Conservation (phyloP, 345 rosid species). For the Acer campestre region DNA sequence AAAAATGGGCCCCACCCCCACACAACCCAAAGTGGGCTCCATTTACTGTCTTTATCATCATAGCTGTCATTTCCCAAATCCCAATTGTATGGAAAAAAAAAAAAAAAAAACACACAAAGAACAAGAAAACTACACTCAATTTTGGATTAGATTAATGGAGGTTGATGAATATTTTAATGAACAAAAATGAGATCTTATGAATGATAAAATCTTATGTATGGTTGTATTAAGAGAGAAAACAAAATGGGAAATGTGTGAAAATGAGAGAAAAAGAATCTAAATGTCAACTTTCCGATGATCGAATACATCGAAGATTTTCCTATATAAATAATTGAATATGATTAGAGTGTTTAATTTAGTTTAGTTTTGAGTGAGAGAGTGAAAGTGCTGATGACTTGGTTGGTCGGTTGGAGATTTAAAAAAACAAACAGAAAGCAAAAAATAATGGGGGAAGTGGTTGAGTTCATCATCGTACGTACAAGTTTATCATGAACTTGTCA, state of each 20-base stretch:
- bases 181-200: not conserved
- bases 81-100: not conserved
- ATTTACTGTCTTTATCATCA: too few species aligned
- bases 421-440: not conserved
- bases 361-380: not conserved
- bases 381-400: not conserved
- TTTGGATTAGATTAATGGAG: not conserved
- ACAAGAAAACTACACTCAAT: too few species aligned
- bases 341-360: not conserved
- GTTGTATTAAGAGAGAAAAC: too few species aligned
- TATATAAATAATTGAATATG: too few species aligned
- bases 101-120: too few species aligned
- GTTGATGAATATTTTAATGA: not conserved
- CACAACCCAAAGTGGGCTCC: not conserved
- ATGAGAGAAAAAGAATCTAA: too few species aligned
- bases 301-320: too few species aligned
- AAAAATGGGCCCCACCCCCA: not conserved
- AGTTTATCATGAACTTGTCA: not conserved
- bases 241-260: too few species aligned
- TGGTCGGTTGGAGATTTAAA: not conserved
- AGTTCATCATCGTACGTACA: not conserved
- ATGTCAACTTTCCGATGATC: too few species aligned
- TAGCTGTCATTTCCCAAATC: constrained; percentile 1
- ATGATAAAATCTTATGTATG: too few species aligned
- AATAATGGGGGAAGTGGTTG: not conserved